phyloP scores from a whole-genome alignment of 1,139 yeast species.

The Pichia cactophila region DNA sequence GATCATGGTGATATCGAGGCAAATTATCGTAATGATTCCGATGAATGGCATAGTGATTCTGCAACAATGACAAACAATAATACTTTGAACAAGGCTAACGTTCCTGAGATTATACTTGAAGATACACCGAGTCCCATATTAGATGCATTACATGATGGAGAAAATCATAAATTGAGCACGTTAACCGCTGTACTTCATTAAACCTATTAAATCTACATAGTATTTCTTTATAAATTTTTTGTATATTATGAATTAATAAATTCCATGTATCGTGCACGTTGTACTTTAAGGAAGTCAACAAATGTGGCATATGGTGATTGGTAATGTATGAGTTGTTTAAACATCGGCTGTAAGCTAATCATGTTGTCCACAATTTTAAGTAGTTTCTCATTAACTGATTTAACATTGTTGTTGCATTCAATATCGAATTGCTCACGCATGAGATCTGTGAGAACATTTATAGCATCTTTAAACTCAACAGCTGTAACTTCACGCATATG shows the following conservation, averaged over 20 bases:
- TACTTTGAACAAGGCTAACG: background rate
- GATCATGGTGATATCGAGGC: background rate
- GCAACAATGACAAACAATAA: background rate
- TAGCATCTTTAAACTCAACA: conserved; percentile 34
- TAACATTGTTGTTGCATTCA: conserved; percentile 12
- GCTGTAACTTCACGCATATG: conserved; percentile 14
- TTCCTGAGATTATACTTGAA: background rate
- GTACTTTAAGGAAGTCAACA: conserved; percentile 30
- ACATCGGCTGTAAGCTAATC: conserved; percentile 42
- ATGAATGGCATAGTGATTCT: background rate
- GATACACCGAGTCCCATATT: conserved; percentile 11
- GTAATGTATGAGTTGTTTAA: conserved; percentile 44
- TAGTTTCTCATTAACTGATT: conserved; percentile 11
- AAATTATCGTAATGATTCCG: background rate
- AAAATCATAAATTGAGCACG: conserved; percentile 8
- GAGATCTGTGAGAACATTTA: conserved; percentile 36
- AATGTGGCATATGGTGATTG: conserved; percentile 41
- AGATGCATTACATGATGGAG: conserved; percentile 2
- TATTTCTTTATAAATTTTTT: too few relatives aligned
- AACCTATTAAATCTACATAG: too few relatives aligned
- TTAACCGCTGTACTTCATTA: background rate
- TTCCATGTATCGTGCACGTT: conserved; percentile 31
- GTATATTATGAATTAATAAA: conserved; percentile 12
- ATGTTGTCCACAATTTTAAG: conserved; percentile 25
- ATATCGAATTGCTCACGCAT: conserved; percentile 33